Conservation (phyloP, 345 rosid genomes). For the Moricandia moricandioides region DNA sequence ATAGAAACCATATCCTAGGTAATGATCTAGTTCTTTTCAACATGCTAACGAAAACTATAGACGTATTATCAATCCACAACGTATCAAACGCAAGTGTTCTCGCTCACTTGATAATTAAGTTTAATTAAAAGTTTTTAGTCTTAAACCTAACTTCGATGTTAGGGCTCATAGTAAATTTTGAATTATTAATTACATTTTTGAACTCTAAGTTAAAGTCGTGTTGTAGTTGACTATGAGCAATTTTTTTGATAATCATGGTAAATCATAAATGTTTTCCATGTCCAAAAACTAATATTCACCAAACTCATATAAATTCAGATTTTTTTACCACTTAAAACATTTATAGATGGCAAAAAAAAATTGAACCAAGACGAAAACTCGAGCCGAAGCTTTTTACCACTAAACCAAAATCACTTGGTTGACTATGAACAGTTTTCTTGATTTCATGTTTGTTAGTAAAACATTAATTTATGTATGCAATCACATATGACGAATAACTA, state of each 20-base stretch:
- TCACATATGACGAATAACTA: slow-evolving; percentile 24
- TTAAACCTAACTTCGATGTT: background rate
- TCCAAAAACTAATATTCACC: too few relatives aligned
- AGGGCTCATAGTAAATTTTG: background rate
- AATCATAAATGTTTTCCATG: too few relatives aligned
- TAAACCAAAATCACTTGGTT: too few relatives aligned
- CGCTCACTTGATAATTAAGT: background rate
- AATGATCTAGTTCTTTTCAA: background rate
- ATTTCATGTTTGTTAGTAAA: slow-evolving; percentile 24
- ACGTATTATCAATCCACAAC: background rate
- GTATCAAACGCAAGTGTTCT: background rate
- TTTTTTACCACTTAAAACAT: too few relatives aligned
- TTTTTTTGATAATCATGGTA: too few relatives aligned
- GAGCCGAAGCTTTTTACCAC: too few relatives aligned
- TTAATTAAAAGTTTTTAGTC: background rate
- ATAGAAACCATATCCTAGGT: background rate
- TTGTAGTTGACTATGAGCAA: slow-evolving; percentile 26
- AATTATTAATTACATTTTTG: background rate
- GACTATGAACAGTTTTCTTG: slow-evolving; percentile 8
- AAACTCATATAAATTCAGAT: too few relatives aligned
- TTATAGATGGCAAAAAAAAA: too few relatives aligned
- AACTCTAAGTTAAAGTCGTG: slow-evolving; percentile 10
- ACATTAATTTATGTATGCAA: slow-evolving; percentile 29
- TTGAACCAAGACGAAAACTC: too few relatives aligned
- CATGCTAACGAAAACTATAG: background rate